Base-by-base conservation (phyloP, 768 basidiomycete species). In the Psilocybe tampanensis region DNA sequence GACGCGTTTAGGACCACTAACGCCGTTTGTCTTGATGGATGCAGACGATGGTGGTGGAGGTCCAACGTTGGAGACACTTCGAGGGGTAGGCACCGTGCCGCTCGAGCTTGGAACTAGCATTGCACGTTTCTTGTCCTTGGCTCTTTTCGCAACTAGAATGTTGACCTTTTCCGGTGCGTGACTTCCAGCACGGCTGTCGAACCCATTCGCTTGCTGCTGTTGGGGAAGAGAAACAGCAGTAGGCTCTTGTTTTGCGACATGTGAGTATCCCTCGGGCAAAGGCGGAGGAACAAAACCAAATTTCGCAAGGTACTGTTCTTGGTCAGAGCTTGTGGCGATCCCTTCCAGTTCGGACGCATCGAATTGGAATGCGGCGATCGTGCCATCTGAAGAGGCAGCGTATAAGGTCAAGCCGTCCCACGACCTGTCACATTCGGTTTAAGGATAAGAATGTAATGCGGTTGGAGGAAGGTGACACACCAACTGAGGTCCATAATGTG, bases 401-500 rank as follows among this genome's bases (percentile, higher is more conserved):
- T 96, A 98, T 0, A 99, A 81, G 2, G 91, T 91, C 44, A 91
- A 79, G 8, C 97, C 97, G 67, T 98, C 95, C 71, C 84, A 85
- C 8, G 95, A 95, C 95, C 95, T 97, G 61, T 29, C 29, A 9
- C 29, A 29, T 49, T 22, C 41, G 29, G 24, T 29, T 44, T 51
- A 58, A 57, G 50, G 43, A 60, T 32, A 32, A 48, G 51, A 32
- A 22, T 21, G 22, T 47, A 33, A 45, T 56, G 59, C 56, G 23
- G 36, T 51, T 39, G 39, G 29, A 8, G 58, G 24, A 34, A 24
- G 39, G 22, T 56, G 60, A 67, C 88, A 64, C 65, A 95, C 97
- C 97, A 99, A 67, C 88, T 92, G 17, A 99, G 78, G 70, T 99
- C 97, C 82, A 98, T 88, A 47, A 98, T 92, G 63, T 95, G 92